These are phyloP conservation scores for Solanum neorickii DNA, from an alignment of 257 asterid species.

Conservation along the genomic window DNA sequence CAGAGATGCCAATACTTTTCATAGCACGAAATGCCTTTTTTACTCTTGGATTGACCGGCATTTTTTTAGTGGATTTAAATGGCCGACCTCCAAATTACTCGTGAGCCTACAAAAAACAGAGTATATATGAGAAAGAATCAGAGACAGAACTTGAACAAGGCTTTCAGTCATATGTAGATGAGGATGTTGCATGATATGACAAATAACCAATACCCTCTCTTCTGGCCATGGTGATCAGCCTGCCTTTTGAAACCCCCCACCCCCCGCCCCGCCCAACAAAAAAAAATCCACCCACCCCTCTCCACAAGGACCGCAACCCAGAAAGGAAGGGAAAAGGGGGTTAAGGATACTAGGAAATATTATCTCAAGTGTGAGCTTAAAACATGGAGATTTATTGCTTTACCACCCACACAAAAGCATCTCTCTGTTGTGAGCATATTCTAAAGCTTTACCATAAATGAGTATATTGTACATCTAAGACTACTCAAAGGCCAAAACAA, in stretches of 20 bases:
- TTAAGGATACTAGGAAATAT: not conserved
- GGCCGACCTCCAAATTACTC: not conserved
- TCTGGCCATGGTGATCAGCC: not conserved
- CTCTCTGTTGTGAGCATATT: not conserved
- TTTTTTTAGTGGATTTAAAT: not conserved
- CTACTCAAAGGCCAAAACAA: not conserved
- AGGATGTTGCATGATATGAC: not conserved
- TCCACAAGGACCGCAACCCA: not conserved
- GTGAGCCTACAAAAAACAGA: not conserved
- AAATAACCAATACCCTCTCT: not conserved
- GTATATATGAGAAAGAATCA: not conserved
- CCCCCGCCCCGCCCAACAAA: not conserved
- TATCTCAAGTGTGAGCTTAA: not conserved
- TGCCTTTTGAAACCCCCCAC: not conserved
- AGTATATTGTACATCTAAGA: not conserved
- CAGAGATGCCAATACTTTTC: conserved; percentile 1
- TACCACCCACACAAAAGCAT: not conserved
- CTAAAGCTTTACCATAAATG: not conserved
- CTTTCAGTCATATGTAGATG: not conserved
- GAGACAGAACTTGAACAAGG: not conserved
- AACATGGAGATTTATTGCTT: not conserved
- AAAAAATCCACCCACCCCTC: not conserved
- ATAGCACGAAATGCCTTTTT: conserved; percentile 9
- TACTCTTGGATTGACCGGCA: conserved; percentile 10
- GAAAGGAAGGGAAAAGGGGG: not conserved